These are phyloP conservation scores for Bryopsis sp. DNA, from an alignment of 139 green algal genomes.

Conservation along the genomic window DNA sequence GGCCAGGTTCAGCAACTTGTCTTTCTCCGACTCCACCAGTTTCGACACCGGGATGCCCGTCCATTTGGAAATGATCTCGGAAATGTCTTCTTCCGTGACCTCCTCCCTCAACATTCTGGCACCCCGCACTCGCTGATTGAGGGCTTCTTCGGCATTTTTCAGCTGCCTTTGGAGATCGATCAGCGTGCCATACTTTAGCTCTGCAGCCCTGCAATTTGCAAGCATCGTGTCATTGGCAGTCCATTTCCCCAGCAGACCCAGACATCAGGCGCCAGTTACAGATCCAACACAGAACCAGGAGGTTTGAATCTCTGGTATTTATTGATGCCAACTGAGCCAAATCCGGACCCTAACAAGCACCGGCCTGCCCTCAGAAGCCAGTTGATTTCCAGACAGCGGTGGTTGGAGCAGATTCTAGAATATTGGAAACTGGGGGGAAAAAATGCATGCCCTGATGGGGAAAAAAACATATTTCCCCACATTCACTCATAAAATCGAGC, in stretches of 20 bases:
- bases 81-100: conserved; percentile 91
- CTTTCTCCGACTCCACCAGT: conserved; percentile 54
- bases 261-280: no score
- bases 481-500: not conserved
- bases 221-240: conserved; percentile 21
- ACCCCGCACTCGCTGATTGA: conserved; percentile 19
- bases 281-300: no score
- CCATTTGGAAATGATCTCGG: conserved; percentile 90
- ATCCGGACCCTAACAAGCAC: no score
- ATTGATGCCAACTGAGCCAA: no score
- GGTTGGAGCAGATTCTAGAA: not conserved
- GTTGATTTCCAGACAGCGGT: no score
- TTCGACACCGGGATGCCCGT: conserved; percentile 46
- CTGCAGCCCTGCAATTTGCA: conserved; percentile 54
- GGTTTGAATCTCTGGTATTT: no score
- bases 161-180: conserved; percentile 79
- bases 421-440: not conserved
- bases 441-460: not conserved
- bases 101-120: conserved; percentile 87
- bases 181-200: conserved; percentile 97
- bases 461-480: not conserved
- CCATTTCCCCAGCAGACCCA: not conserved
- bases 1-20: conserved; percentile 87
- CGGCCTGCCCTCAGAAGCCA: no score
- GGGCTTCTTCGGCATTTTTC: conserved; percentile 54